phyloP scores from a whole-genome alignment of 768 basidiomycete genomes.

The Agaricus blazei region DNA sequence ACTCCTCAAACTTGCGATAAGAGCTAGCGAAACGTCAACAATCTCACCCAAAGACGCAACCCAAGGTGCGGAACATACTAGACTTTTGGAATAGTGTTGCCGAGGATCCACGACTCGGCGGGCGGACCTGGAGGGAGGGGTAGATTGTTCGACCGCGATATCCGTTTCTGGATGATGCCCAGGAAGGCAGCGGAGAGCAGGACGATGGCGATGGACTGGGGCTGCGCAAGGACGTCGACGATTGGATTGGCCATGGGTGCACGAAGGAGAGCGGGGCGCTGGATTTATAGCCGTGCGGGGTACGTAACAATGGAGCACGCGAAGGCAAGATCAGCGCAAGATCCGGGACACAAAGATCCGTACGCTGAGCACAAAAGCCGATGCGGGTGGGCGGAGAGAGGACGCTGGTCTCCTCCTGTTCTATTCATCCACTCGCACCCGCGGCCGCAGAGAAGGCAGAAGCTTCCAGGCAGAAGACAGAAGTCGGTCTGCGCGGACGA shows the following conservation, averaged over 20 bases:
- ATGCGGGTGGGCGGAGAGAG: too few relatives aligned
- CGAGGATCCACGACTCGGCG: constrained; percentile 30
- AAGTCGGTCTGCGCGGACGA: too few relatives aligned
- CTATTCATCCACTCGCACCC: too few relatives aligned
- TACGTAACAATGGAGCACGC: too few relatives aligned
- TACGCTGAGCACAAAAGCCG: too few relatives aligned
- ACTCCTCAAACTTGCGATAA: constrained; percentile 51
- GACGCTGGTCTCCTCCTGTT: too few relatives aligned
- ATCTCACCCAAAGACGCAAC: background rate
- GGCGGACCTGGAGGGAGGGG: constrained; percentile 42
- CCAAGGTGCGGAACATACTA: constrained; percentile 27
- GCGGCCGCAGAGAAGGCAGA: too few relatives aligned
- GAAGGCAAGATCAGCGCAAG: too few relatives aligned
- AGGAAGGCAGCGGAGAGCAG: constrained; percentile 25
- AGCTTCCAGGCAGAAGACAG: too few relatives aligned
- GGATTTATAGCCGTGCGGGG: too few relatives aligned
- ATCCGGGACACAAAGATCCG: too few relatives aligned
- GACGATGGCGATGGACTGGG: constrained; percentile 25
- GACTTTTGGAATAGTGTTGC: constrained; percentile 32
- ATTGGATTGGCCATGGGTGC: constrained; percentile 1
- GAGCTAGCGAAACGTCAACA: constrained; percentile 22
- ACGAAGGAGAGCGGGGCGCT: too few relatives aligned
- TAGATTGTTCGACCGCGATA: constrained; percentile 15
- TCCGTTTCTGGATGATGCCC: constrained; percentile 22
- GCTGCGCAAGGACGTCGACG: constrained; percentile 17